phyloP scores from a whole-genome alignment of 2,329 filamentous ascomycete species.

The Herpotrichia juniperi region DNA sequence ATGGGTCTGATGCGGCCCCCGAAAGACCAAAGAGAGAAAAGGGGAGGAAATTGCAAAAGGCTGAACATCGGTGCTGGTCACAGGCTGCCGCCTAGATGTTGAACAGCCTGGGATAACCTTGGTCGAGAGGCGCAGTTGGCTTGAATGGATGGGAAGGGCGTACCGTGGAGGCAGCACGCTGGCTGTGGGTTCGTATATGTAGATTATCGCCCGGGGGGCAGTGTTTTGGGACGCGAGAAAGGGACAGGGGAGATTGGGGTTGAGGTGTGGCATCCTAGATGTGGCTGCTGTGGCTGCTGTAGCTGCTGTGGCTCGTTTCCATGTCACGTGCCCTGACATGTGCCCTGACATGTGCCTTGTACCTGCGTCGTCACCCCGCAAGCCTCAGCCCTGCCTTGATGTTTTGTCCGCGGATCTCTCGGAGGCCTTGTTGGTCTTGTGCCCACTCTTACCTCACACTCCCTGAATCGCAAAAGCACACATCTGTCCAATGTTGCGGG shows the following conservation, averaged over 20 bases:
- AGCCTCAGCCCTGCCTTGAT: background rate
- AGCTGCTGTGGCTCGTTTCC: background rate
- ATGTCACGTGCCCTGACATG: background rate
- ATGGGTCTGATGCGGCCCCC: slow-evolving; percentile 1
- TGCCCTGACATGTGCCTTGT: too few species aligned
- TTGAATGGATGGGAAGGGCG: slow-evolving; percentile 24
- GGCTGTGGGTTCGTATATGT: too few species aligned
- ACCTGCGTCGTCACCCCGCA: background rate
- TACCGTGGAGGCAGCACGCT: background rate
- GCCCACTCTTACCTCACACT: background rate
- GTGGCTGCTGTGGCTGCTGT: background rate
- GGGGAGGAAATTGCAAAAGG: background rate
- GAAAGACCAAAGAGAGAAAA: slow-evolving; percentile 7
- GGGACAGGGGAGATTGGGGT: background rate
- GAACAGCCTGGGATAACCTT: background rate
- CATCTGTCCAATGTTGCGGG: slow-evolving; percentile 1
- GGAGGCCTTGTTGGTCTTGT: background rate
- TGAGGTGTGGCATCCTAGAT: background rate
- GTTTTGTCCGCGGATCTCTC: slow-evolving; percentile 2
- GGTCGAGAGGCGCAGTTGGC: background rate
- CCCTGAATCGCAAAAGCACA: background rate
- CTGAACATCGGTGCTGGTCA: background rate
- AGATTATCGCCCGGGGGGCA: too few species aligned
- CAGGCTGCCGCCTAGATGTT: background rate
- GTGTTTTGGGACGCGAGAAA: background rate